Percentiles rank a stretch among this genome's conserved stretches.
Evolutionary conservation across 1,284 basidiomycete species (phyloP).

Genomic region (Trametes polyzona): DNA sequence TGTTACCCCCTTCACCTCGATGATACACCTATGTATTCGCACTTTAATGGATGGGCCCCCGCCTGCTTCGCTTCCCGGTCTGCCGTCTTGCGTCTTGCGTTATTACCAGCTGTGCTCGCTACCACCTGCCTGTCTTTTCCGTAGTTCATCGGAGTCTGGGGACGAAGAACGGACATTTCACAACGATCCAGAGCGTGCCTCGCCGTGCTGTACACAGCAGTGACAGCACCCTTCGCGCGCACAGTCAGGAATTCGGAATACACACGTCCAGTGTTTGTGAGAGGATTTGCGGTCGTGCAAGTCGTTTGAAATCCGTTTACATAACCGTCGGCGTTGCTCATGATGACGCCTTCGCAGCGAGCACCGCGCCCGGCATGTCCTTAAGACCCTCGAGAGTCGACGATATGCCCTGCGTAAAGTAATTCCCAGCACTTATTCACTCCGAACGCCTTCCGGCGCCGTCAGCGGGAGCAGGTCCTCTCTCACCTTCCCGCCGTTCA

Average conservation of each 20-base stretch:
- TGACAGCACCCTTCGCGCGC: too few species aligned
- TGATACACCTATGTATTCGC: slow-evolving; percentile 38
- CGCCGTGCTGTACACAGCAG: too few species aligned
- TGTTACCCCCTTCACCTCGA: slow-evolving; percentile 33
- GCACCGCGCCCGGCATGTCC: slow-evolving; percentile 2
- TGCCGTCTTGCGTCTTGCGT: slow-evolving; percentile 17
- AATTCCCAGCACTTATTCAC: background rate
- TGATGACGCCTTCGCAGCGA: slow-evolving; percentile 35
- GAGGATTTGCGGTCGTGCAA: background rate
- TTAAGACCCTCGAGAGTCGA: slow-evolving; percentile 1
- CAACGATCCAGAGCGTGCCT: too few species aligned
- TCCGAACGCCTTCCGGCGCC: background rate
- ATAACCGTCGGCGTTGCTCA: slow-evolving; percentile 32
- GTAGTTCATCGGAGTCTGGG: slow-evolving; percentile 12
- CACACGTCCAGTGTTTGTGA: background rate
- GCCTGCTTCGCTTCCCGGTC: slow-evolving; percentile 23
- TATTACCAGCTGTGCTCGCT: slow-evolving; percentile 21
- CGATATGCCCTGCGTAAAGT: slow-evolving; percentile 3
- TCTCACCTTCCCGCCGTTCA: background rate
- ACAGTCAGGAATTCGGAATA: too few species aligned
- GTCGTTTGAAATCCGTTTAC: slow-evolving; percentile 19
- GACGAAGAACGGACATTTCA: background rate
- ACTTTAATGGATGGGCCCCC: slow-evolving; percentile 41
- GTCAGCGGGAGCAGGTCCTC: background rate
- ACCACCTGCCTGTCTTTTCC: slow-evolving; percentile 24